Evolutionary conservation across 2,329 filamentous ascomycete species (phyloP).

Genomic region (Trichophyton mentagrophytes): DNA sequence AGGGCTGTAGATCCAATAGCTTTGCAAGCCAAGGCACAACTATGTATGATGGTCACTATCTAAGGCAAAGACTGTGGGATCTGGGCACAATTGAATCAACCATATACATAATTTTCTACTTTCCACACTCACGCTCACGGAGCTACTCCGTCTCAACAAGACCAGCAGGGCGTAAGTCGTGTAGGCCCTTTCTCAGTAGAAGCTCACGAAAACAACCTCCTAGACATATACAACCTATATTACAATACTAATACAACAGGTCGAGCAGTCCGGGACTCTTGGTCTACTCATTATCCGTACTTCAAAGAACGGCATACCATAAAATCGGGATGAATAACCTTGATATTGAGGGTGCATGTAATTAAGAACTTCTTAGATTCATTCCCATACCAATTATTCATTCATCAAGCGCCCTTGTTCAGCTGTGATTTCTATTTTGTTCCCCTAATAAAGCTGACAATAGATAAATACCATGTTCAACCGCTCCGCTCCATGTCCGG

Average conservation of each 20-base stretch:
- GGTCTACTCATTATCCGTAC: no score
- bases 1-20: background rate
- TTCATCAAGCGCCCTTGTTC: background rate
- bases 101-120: background rate
- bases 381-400: background rate
- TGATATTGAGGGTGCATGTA: background rate
- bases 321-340: background rate
- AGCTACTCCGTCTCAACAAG: no score
- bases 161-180: no score
- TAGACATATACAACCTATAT: no score
- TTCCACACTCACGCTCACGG: background rate
- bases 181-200: no score
- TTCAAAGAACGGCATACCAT: background rate
- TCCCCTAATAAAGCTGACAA: background rate
- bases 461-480: slow-evolving; percentile 1
- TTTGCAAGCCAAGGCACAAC: background rate
- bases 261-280: no score
- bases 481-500: background rate
- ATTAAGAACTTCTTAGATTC: background rate
- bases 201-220: no score
- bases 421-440: slow-evolving; percentile 2
- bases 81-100: background rate
- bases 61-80: background rate
- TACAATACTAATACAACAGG: no score
- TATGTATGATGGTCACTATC: background rate